Percentiles rank a stretch among this genome's conserved stretches.
These are phyloP conservation scores for Polychytrium aggregatum DNA, from an alignment of 192 early-diverging fungal species.

Conservation along the genomic window DNA sequence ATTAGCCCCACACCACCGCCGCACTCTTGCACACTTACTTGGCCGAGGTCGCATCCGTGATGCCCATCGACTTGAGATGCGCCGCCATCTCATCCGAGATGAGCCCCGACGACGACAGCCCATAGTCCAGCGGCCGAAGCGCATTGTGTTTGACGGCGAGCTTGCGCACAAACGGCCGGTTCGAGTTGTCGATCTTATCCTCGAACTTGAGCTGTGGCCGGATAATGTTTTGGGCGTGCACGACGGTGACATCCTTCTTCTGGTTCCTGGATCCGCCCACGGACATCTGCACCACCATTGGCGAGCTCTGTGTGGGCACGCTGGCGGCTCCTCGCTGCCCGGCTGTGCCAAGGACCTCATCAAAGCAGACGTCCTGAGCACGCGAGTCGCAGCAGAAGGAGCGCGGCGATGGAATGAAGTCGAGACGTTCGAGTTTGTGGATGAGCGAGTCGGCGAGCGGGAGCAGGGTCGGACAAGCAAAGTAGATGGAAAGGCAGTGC, in stretches of 20 bases:
- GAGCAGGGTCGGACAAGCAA: no score
- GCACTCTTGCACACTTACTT: neutral
- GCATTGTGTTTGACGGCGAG: conserved; percentile 77
- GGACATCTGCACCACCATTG: conserved; percentile 6
- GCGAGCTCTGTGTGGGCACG: neutral
- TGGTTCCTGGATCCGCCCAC: neutral
- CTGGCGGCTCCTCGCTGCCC: neutral
- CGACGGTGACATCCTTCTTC: conserved; percentile 4
- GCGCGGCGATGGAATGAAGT: no score
- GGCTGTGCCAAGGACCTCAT: conserved; percentile 37
- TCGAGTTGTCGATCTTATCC: conserved; percentile 81
- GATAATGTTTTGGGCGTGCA: conserved; percentile 36
- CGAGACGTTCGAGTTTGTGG: no score
- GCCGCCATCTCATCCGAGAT: conserved; percentile 19
- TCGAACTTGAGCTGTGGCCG: conserved; percentile 82
- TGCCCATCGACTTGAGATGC: conserved; percentile 23
- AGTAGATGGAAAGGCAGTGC: no score
- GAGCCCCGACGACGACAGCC: conserved; percentile 17
- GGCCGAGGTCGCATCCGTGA: conserved; percentile 17
- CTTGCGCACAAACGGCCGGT: conserved; percentile 65
- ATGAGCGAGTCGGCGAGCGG: no score
- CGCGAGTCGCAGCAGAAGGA: no score
- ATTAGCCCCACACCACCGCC: no score
- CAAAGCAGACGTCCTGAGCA: no score
- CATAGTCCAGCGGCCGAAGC: conserved; percentile 56